These are phyloP conservation scores for Tylopilus sp. DNA, from an alignment of 768 basidiomycete species.

Conservation along the genomic window DNA sequence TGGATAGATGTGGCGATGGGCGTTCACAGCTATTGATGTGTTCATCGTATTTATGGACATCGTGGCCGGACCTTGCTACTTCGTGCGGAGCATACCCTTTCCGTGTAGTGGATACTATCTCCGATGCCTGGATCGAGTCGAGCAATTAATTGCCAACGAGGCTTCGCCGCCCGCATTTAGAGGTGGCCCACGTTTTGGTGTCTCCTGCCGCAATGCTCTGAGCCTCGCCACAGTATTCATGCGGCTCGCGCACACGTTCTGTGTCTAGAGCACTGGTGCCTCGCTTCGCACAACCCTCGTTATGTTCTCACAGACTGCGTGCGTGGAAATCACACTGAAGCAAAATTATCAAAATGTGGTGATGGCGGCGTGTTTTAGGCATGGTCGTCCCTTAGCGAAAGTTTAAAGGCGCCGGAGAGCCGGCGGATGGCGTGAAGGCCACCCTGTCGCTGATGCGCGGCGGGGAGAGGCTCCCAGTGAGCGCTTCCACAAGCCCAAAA, in stretches of 20 bases:
- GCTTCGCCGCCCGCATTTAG: not conserved
- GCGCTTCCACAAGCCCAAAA: not conserved
- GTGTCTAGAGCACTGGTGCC: conserved; percentile 1
- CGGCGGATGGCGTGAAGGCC: conserved; percentile 7
- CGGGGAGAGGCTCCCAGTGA: not conserved
- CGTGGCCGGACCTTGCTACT: not conserved
- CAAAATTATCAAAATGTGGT: conserved; percentile 10
- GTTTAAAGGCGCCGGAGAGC: not conserved
- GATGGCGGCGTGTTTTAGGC: conserved; percentile 15
- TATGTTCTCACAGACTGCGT: conserved; percentile 17
- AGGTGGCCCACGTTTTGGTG: conserved; percentile 8
- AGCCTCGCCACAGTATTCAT: conserved; percentile 1
- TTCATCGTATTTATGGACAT: conserved; percentile 25
- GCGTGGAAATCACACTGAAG: conserved; percentile 9
- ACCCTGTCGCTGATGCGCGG: too few relatives aligned
- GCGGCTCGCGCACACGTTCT: conserved; percentile 6
- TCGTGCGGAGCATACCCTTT: conserved; percentile 12
- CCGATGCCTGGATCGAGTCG: conserved; percentile 7
- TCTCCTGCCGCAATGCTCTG: too few relatives aligned
- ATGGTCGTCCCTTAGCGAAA: conserved; percentile 16
- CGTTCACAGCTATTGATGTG: not conserved
- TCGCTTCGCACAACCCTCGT: conserved; percentile 8
- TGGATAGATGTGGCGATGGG: conserved; percentile 7
- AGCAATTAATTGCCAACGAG: conserved; percentile 1
- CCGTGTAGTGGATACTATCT: conserved; percentile 12